phyloP scores from a whole-genome alignment of 495 filamentous ascomycete species.

The Aspergillus cristatus region DNA sequence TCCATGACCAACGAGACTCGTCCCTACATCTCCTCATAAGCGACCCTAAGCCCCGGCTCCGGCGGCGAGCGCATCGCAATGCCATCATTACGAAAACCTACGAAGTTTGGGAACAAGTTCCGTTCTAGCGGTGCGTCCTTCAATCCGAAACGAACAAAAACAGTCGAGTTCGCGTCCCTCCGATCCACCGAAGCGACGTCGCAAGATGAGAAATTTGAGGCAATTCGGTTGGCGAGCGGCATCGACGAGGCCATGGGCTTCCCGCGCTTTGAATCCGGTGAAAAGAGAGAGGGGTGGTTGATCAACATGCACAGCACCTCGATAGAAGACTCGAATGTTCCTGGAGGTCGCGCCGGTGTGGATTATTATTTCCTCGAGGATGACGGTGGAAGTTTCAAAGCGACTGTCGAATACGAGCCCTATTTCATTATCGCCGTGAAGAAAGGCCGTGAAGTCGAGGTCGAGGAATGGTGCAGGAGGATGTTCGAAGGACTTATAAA shows the following conservation, averaged over 20 bases:
- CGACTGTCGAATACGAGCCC: slow-evolving; percentile 90
- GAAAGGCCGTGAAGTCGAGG: slow-evolving; percentile 79
- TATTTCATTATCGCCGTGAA: slow-evolving; percentile 92
- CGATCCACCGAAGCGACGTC: slow-evolving; percentile 75
- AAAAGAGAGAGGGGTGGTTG: slow-evolving; percentile 82
- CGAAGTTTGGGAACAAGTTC: slow-evolving; percentile 47
- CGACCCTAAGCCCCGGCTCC: slow-evolving; percentile 15
- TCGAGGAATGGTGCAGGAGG: slow-evolving; percentile 89
- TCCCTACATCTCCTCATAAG: slow-evolving; percentile 2
- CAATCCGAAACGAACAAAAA: slow-evolving; percentile 52
- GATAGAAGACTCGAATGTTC: slow-evolving; percentile 73
- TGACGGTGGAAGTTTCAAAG: slow-evolving; percentile 88
- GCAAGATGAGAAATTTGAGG: slow-evolving; percentile 77
- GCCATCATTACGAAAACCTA: slow-evolving; percentile 47
- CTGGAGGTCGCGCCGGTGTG: slow-evolving; percentile 76
- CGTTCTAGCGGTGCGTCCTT: slow-evolving; percentile 41
- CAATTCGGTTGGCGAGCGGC: slow-evolving; percentile 68
- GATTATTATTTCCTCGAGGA: slow-evolving; percentile 98
- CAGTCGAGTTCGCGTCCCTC: slow-evolving; percentile 66
- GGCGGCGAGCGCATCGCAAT: slow-evolving; percentile 33
- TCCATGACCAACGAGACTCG: slow-evolving; percentile 19
- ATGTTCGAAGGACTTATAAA: slow-evolving; percentile 81
- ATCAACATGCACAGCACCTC: slow-evolving; percentile 88
- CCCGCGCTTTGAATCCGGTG: slow-evolving; percentile 80
- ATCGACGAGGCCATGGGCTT: slow-evolving; percentile 97